phyloP scores from a whole-genome alignment of 805 yeast genomes.

The Yarrowia divulgata region DNA sequence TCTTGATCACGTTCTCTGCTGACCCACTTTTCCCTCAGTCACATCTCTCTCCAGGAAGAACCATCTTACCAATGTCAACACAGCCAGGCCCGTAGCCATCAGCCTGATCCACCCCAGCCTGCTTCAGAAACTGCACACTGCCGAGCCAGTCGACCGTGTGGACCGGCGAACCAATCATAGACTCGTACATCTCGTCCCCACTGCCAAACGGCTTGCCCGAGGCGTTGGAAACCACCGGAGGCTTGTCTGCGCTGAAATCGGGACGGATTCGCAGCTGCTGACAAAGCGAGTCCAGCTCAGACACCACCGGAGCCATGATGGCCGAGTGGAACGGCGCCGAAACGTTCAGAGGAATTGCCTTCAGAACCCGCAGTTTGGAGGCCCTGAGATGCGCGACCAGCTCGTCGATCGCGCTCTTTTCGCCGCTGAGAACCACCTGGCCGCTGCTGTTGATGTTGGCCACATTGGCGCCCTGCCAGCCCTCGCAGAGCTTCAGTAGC shows the following conservation, averaged over 20 bases:
- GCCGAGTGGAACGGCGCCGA: constrained; percentile 29
- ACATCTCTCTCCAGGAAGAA: constrained; percentile 15
- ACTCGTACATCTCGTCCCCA: constrained; percentile 18
- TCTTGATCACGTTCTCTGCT: no score
- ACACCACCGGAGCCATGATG: constrained; percentile 23
- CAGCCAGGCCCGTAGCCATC: constrained; percentile 31
- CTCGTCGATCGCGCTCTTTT: neutral
- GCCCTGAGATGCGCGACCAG: constrained; percentile 8
- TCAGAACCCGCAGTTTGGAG: constrained; percentile 1
- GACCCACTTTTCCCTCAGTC: neutral
- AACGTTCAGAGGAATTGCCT: constrained; percentile 28
- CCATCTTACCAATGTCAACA: constrained; percentile 20
- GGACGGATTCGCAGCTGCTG: constrained; percentile 1
- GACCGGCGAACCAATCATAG: constrained; percentile 16
- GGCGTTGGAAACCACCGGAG: constrained; percentile 21
- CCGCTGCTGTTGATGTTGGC: constrained; percentile 26
- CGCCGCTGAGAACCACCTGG: constrained; percentile 28
- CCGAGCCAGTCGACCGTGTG: constrained; percentile 30
- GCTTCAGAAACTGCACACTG: neutral
- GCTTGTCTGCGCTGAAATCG: constrained; percentile 11
- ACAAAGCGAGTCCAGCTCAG: neutral
- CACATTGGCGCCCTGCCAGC: constrained; percentile 16
- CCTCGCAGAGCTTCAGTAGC: constrained; percentile 2
- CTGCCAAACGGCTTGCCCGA: constrained; percentile 24
- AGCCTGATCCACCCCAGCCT: neutral